Conservation (phyloP, 768 basidiomycete species). For the Tephrocybe sp. region DNA sequence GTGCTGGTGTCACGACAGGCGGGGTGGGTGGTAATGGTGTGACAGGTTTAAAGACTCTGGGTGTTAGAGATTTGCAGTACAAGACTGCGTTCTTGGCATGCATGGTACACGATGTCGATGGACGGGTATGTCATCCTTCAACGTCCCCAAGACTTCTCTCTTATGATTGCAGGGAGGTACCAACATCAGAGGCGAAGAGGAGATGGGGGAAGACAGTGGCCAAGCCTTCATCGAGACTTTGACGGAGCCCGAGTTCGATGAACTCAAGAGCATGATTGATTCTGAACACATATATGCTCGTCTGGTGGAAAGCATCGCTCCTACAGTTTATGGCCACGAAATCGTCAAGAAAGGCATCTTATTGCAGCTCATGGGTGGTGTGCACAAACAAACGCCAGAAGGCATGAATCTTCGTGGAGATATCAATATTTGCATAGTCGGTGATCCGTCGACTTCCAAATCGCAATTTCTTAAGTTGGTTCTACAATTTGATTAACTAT, state of each 20-base stretch:
- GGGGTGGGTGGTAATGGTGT: conserved; percentile 80
- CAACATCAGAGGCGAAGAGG: conserved; percentile 89
- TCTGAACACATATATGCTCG: conserved; percentile 94
- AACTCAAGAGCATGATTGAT: conserved; percentile 92
- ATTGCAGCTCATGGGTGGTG: conserved; percentile 96
- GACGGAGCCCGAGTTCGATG: conserved; percentile 93
- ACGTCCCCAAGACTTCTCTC: conserved; percentile 1
- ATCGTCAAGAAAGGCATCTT: conserved; percentile 98
- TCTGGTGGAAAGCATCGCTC: conserved; percentile 92
- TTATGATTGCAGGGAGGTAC: conserved; percentile 60
- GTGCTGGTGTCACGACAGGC: conserved; percentile 57
- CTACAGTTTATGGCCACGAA: conserved; percentile 98
- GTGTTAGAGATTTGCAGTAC: conserved; percentile 94
- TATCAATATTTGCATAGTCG: conserved; percentile 97
- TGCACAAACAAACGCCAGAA: conserved; percentile 94
- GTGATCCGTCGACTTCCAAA: conserved; percentile 96
- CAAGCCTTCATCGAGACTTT: conserved; percentile 87
- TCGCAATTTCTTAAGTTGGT: conserved; percentile 97
- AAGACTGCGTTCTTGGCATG: conserved; percentile 99
- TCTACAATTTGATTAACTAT: no score
- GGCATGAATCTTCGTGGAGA: conserved; percentile 99
- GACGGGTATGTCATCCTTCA: conserved; percentile 58
- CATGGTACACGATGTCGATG: conserved; percentile 93
- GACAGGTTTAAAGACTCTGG: conserved; percentile 90
- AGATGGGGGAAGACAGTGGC: conserved; percentile 72